phyloP scores from a whole-genome alignment of 129 eudicot species.

The Centella asiatica region DNA sequence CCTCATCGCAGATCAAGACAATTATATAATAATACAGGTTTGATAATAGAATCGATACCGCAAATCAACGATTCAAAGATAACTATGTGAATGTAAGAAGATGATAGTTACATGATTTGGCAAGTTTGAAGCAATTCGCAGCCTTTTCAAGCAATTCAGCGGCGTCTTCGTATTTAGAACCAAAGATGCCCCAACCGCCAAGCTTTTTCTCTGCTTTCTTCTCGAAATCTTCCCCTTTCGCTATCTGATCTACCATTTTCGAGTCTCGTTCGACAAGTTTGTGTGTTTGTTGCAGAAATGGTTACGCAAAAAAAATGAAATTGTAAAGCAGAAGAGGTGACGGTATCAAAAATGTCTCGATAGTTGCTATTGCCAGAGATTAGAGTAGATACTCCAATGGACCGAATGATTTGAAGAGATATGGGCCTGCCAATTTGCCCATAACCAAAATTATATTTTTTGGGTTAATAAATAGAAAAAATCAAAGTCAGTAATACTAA shows the following conservation, averaged over 20 bases:
- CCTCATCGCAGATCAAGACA: background rate
- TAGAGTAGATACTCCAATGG: too few species aligned
- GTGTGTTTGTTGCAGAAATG: background rate
- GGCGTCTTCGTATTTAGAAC: constrained; percentile 83
- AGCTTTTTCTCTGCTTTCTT: constrained; percentile 90
- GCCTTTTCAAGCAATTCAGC: constrained; percentile 80
- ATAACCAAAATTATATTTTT: too few species aligned
- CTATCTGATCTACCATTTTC: constrained; percentile 62
- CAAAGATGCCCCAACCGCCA: constrained; percentile 62
- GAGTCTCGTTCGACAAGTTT: background rate
- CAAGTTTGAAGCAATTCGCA: constrained; percentile 75
- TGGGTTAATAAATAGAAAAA: too few species aligned
- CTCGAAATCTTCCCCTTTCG: constrained; percentile 63
- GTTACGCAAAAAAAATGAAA: background rate
- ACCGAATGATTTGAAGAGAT: too few species aligned
- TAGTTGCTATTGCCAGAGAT: too few species aligned
- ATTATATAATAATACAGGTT: background rate
- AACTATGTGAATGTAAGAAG: background rate
- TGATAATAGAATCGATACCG: background rate
- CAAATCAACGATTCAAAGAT: background rate
- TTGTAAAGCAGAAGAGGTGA: too few species aligned
- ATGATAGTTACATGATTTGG: constrained; percentile 59
- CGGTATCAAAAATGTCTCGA: too few species aligned
- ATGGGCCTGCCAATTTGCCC: too few species aligned
- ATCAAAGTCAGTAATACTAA: too few species aligned